A percentile compares a stretch with the other conserved stretches of the same genome.
phyloP scores from a whole-genome alignment of 2,329 filamentous ascomycete genomes.

The Coleophoma crateriformis region DNA sequence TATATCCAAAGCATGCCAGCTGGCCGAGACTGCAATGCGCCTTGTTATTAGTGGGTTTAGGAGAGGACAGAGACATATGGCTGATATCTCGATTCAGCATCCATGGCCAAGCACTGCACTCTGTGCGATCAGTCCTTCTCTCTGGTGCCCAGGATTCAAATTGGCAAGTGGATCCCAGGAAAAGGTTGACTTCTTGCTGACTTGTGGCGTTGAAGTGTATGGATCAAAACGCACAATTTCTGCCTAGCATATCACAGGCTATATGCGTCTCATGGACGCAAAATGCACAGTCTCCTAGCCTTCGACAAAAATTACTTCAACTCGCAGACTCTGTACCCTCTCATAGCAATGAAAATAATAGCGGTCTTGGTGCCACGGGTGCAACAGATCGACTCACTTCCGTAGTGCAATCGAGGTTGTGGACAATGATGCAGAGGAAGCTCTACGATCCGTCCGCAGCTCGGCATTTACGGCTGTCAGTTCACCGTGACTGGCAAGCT shows the following conservation, averaged over 20 bases:
- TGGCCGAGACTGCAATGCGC: constrained; percentile 7
- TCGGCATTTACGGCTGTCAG: background rate
- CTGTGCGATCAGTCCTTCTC: constrained; percentile 12
- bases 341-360: background rate
- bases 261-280: constrained; percentile 8
- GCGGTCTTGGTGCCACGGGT: background rate
- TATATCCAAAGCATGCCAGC: constrained; percentile 1
- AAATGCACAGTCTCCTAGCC: constrained; percentile 14
- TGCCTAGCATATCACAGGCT: constrained; percentile 10
- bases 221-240: constrained; percentile 10
- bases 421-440: constrained; percentile 3
- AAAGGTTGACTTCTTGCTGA: background rate
- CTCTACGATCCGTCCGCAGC: constrained; percentile 4
- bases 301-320: constrained; percentile 12
- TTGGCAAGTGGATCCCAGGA: constrained; percentile 9
- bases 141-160: constrained; percentile 22
- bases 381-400: background rate
- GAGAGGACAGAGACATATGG: background rate
- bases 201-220: constrained; percentile 7
- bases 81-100: constrained; percentile 8
- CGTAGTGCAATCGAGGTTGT: constrained; percentile 3
- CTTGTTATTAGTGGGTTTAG: constrained; percentile 7
- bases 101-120: constrained; percentile 6
- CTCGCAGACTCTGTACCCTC: constrained; percentile 2
- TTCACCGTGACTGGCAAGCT: background rate